A percentile compares a stretch with the other conserved stretches of the same genome.
These are phyloP conservation scores for Colletotrichum costaricense DNA, from an alignment of 2,329 filamentous ascomycete species.

Conservation along the genomic window DNA sequence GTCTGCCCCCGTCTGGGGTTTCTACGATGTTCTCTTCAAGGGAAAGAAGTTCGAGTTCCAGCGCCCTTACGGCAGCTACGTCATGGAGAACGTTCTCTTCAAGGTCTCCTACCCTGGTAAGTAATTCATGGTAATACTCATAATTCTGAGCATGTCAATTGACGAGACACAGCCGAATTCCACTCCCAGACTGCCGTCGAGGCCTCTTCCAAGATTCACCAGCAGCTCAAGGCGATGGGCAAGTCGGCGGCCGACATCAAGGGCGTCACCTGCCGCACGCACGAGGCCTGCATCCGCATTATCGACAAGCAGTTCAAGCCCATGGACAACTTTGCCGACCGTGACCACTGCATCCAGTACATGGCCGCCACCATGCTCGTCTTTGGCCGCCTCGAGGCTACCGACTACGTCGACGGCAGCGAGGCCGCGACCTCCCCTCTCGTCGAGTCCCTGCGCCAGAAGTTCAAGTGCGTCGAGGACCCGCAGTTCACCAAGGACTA, in stretches of 20 bases:
- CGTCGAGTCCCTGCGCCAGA: constrained; percentile 90
- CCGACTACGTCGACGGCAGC: constrained; percentile 91
- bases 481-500: constrained; percentile 95
- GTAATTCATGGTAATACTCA: constrained; percentile 39
- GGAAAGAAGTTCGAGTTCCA: constrained; percentile 97
- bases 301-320: constrained; percentile 99
- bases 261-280: constrained; percentile 91
- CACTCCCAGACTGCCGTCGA: constrained; percentile 99
- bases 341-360: constrained; percentile 99
- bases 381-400: constrained; percentile 92
- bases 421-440: constrained; percentile 92
- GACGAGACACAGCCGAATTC: constrained; percentile 77
- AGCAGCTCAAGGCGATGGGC: constrained; percentile 83
- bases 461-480: constrained; percentile 97
- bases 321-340: constrained; percentile 99
- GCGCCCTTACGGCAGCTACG: constrained; percentile 95
- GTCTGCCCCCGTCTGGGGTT: constrained; percentile 93
- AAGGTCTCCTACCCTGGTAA: constrained; percentile 97
- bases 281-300: constrained; percentile 98
- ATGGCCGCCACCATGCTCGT: constrained; percentile 98
- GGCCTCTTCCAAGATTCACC: constrained; percentile 88
- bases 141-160: background rate
- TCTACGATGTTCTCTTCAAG: constrained; percentile 98
- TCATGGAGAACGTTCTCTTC: constrained; percentile 99
- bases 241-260: constrained; percentile 96